These are phyloP conservation scores for Pyrenophora tritici-repentis DNA, from an alignment of 2,329 filamentous ascomycete species.

Conservation along the genomic window DNA sequence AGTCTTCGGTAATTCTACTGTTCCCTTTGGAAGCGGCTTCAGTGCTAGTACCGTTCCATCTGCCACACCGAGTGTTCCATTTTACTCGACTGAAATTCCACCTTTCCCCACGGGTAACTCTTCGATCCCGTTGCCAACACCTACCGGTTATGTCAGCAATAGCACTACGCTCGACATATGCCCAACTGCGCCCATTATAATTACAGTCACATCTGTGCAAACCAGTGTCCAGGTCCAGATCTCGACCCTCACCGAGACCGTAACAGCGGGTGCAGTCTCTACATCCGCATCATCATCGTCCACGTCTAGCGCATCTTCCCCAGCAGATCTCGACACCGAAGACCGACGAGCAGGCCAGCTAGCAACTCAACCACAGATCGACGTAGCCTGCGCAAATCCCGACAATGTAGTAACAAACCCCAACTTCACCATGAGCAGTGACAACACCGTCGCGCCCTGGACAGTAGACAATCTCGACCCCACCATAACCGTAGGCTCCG, in stretches of 20 bases:
- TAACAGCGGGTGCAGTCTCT: constrained; percentile 1
- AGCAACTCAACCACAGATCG: constrained; percentile 33
- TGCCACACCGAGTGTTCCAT: constrained; percentile 15
- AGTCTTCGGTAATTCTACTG: neutral
- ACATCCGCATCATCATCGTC: neutral
- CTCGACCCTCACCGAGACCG: constrained; percentile 14
- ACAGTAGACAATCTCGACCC: constrained; percentile 19
- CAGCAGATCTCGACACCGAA: neutral
- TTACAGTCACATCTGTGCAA: constrained; percentile 16
- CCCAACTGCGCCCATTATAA: constrained; percentile 8
- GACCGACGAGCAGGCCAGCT: constrained; percentile 17
- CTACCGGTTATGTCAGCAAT: constrained; percentile 22
- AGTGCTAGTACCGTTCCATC: constrained; percentile 12
- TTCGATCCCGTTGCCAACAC: constrained; percentile 14
- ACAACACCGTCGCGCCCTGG: constrained; percentile 29
- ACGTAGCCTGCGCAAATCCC: constrained; percentile 29
- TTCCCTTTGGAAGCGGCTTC: neutral
- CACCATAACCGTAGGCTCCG: constrained; percentile 24
- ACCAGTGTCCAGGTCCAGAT: constrained; percentile 20
- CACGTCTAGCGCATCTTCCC: neutral
- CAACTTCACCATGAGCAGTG: constrained; percentile 24
- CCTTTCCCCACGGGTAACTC: constrained; percentile 18
- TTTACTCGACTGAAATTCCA: constrained; percentile 14
- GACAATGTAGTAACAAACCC: constrained; percentile 36
- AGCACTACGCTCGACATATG: constrained; percentile 13